phyloP scores from a whole-genome alignment of 2,329 filamentous ascomycete species.

The Amphichorda felina region DNA sequence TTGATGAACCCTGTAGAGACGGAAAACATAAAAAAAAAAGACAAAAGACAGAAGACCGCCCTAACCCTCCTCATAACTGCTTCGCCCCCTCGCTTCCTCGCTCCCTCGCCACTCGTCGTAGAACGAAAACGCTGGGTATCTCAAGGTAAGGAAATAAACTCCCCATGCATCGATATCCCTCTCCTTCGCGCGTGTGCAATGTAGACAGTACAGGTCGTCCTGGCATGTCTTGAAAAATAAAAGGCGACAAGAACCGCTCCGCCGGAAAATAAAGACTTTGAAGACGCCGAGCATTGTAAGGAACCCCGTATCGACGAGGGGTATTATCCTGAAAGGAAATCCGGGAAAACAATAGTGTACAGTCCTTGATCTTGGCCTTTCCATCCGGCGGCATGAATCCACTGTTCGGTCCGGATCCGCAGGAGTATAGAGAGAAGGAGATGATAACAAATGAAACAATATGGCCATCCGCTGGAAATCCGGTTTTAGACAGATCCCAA shows the following conservation, averaged over 20 bases:
- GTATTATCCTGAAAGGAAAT: conserved; percentile 3
- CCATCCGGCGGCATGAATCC: conserved; percentile 2
- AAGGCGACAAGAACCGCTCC: neutral
- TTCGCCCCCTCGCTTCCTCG: neutral
- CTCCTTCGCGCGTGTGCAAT: neutral
- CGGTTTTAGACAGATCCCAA: neutral
- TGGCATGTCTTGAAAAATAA: conserved; percentile 2
- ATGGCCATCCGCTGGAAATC: too few species aligned
- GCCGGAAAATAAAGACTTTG: neutral
- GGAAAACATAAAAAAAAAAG: too few species aligned
- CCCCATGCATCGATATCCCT: neutral
- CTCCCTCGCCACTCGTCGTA: neutral
- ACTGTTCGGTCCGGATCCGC: conserved; percentile 3
- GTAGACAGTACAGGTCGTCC: conserved; percentile 4
- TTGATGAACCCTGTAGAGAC: too few species aligned
- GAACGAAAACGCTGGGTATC: conserved; percentile 4
- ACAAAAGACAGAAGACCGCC: too few species aligned
- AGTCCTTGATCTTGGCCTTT: conserved; percentile 1
- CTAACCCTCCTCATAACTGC: neutral
- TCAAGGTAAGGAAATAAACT: conserved; percentile 3
- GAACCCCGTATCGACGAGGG: neutral
- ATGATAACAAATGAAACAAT: neutral
- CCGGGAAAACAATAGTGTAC: conserved; percentile 3
- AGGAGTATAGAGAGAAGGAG: neutral
- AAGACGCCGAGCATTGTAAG: neutral